phyloP scores from a whole-genome alignment of 2,329 filamentous ascomycete species.

The Fusarium sp. region DNA sequence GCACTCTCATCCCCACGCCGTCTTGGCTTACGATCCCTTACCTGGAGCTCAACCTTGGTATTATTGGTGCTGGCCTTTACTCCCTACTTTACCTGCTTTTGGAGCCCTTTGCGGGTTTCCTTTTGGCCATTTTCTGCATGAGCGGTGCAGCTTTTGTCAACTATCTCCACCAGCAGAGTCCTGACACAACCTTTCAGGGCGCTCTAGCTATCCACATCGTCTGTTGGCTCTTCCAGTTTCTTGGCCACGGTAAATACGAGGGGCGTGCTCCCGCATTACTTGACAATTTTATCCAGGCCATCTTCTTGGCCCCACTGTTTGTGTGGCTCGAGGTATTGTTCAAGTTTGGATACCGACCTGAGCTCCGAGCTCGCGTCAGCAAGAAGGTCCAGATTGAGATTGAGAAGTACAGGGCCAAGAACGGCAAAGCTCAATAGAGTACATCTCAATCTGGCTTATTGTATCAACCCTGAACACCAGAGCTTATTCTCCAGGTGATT shows the following conservation, averaged over 20 bases:
- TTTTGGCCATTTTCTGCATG: constrained; percentile 83
- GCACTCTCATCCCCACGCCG: constrained; percentile 75
- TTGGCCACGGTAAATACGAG: constrained; percentile 93
- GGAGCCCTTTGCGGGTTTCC: constrained; percentile 90
- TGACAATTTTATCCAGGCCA: constrained; percentile 91
- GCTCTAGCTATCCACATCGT: constrained; percentile 79
- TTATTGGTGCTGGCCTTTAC: constrained; percentile 77
- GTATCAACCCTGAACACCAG: constrained; percentile 11
- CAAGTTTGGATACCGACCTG: constrained; percentile 88
- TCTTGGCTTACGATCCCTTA: constrained; percentile 78
- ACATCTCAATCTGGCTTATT: constrained; percentile 16
- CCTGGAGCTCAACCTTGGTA: constrained; percentile 76
- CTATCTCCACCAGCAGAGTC: constrained; percentile 74
- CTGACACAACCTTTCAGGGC: constrained; percentile 64
- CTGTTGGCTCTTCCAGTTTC: constrained; percentile 90
- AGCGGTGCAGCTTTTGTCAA: constrained; percentile 82
- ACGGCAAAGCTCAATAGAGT: constrained; percentile 66
- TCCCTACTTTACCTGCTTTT: constrained; percentile 88
- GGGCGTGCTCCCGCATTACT: constrained; percentile 88
- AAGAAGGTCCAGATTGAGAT: constrained; percentile 83
- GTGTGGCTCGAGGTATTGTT: constrained; percentile 98
- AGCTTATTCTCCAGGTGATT: constrained; percentile 2
- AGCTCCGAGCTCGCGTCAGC: constrained; percentile 86
- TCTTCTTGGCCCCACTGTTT: constrained; percentile 95
- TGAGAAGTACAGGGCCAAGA: constrained; percentile 76